These are phyloP conservation scores for Calocera cornea DNA, from an alignment of 768 basidiomycete genomes.

Conservation along the genomic window DNA sequence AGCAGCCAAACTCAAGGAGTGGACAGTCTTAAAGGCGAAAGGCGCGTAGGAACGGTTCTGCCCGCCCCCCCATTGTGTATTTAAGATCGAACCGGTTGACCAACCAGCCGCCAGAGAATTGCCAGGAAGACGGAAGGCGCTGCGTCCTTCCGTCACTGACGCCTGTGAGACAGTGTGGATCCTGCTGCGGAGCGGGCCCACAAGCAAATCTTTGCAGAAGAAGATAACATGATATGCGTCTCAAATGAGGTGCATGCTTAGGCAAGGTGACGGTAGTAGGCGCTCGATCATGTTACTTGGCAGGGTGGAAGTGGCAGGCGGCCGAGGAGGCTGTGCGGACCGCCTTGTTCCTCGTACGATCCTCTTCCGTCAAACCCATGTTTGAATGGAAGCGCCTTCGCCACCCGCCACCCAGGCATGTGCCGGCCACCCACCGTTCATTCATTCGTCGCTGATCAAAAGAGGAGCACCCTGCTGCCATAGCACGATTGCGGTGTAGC, in stretches of 20 bases:
- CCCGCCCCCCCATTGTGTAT: not conserved
- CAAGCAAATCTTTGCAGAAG: not conserved
- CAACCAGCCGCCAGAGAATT: not conserved
- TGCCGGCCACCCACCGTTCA: not conserved
- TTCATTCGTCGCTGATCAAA: not conserved
- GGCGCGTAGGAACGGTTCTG: not conserved
- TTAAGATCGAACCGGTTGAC: not conserved
- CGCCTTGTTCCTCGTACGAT: conserved; percentile 4
- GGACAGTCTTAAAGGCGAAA: not conserved
- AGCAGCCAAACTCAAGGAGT: not conserved
- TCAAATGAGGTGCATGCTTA: not conserved
- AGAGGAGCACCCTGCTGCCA: not conserved
- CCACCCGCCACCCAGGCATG: not conserved
- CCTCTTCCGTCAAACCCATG: not conserved
- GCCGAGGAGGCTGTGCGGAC: not conserved
- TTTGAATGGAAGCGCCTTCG: not conserved
- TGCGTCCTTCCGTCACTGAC: not conserved
- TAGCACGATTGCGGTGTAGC: not conserved
- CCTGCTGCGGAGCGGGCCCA: not conserved
- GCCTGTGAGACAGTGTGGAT: not conserved
- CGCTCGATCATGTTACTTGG: conserved; percentile 1
- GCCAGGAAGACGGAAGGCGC: not conserved
- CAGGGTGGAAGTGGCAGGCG: not conserved
- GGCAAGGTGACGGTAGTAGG: not conserved
- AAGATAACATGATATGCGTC: conserved; percentile 3